Evolutionary conservation across 306 rosid genomes (phyloP).

Genomic region (Inga laurina): DNA sequence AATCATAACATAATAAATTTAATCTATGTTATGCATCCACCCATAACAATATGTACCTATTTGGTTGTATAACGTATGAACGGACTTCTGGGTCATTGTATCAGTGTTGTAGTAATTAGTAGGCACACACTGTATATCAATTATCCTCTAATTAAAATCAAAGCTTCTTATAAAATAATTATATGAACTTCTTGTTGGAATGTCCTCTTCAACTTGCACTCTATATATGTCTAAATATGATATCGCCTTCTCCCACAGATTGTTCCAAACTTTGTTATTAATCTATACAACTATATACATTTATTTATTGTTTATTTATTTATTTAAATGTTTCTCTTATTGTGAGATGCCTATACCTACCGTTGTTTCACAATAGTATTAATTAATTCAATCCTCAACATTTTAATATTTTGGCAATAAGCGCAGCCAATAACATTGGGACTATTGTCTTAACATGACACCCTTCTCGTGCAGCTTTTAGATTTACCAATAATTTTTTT

Average conservation of each 20-base stretch:
- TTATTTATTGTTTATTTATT: background rate
- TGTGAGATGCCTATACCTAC: background rate
- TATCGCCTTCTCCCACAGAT: slow-evolving; percentile 18
- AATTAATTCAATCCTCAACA: background rate
- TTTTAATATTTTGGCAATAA: background rate
- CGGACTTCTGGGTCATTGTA: background rate
- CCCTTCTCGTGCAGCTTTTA: slow-evolving; percentile 5
- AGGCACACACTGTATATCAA: background rate
- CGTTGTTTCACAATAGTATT: background rate
- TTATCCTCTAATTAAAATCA: background rate
- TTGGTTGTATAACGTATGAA: background rate
- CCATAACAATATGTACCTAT: background rate
- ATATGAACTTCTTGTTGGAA: slow-evolving; percentile 27
- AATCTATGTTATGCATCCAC: background rate
- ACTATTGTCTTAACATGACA: slow-evolving; percentile 23
- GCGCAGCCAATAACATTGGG: slow-evolving; percentile 13
- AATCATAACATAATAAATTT: too few relatives aligned
- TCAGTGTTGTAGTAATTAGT: background rate
- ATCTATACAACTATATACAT: background rate
- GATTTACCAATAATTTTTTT: background rate
- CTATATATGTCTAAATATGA: slow-evolving; percentile 27
- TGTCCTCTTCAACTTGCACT: slow-evolving; percentile 49
- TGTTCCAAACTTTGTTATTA: slow-evolving; percentile 5
- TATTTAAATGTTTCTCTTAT: background rate
- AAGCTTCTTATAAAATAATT: background rate